Base-by-base conservation (phyloP, 2,329 filamentous ascomycete genomes). In the Monosporascus sp. region DNA sequence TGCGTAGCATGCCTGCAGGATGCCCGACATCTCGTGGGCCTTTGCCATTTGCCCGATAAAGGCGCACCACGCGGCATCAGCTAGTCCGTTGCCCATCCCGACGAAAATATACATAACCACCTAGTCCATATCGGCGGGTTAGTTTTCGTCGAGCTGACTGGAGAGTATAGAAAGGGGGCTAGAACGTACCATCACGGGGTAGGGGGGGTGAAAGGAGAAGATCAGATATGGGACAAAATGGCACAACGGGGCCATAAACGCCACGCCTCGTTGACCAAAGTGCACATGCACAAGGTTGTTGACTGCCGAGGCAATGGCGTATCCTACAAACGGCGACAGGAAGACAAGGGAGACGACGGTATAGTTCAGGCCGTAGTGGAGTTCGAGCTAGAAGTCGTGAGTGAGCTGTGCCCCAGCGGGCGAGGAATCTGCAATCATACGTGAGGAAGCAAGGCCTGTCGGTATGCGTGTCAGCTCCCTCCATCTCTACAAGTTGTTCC, bases 1-100 rank as follows among this genome's bases (percentile, higher is more conserved):
- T 1, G 87, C 87, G 63, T 91, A 93, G 38, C 81, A 81, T 1
- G 81, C 86, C 65, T 91, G 88, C 26, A 92, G 70, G 54, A 91
- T 77, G 1, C 89, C 88, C 1, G 91, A 78, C 1, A 93, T 73
- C 64, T 91, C 84, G 65, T 92, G 91, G 7, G 87, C 72, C 54
- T 83, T 81, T 14, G 81, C 77, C 84, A 93, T 88, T 61, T 85
- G 87, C 11, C 89, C 89, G 20, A 82, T 68, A 77, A 78, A 84
- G 7, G 79, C 79, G 63, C 82, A 82, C 74, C 80, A 85, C 3
- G 73, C 79, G 54, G 74, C 78, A 59, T 84, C 86, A 51, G 82
- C 77, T 8, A 54, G 52, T 4, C 56, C 54, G 20, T 51, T 58
- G 16, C 52, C 50, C 20, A 55, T 35, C 31, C 31, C 31, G 4